Base-by-base conservation (phyloP, 2,329 filamentous ascomycete genomes). In the Botrytis squamosa region DNA sequence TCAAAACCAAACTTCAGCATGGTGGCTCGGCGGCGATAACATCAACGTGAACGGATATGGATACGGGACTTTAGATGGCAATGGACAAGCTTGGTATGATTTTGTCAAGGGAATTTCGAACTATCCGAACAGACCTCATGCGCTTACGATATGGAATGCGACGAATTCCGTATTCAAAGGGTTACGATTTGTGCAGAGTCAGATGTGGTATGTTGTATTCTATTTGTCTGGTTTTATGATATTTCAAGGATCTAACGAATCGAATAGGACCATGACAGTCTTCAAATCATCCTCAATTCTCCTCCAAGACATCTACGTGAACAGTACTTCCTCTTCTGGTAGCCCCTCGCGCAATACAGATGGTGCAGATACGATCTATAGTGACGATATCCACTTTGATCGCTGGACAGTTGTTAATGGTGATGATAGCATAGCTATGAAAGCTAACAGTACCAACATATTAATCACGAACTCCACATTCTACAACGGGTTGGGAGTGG, bases 31-130 rank as follows among this genome's bases (percentile, higher is more conserved):
- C 29, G 88, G 88, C 10, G 81, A 86, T 25, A 84, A 85, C 40
- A 81, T 91, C 38, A 79, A 81, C 9, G 83, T 87, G 73, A 81
- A 86, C 42, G 88, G 87, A n/a, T 81, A 85, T 75, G 85, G 85
- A 29, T 79, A 80, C 33, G 88, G 88, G 5, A 88, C 85, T 6
- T 81, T 90, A 29, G 84, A 90, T 77, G 88, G 88, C 20, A 90
- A 90, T 77, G 88, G 88, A 1, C 86, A 89, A 76, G 83, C 84
- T 4, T 90, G 88, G 88, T 90, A 90, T 77, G 83, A 87, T 75
- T 86, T 84, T 79, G 83, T 84, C 69, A 79, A 81, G 40, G 82
- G 83, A 22, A 77, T 78, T 25, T 84, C 82, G 46, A 88, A 88
- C 75, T 82, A 86, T 73, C 82, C 84, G 4, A 81, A 84, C n/a